These are phyloP conservation scores for Notholithocarpus densiflorus DNA, from an alignment of 306 rosid species.

Conservation along the genomic window DNA sequence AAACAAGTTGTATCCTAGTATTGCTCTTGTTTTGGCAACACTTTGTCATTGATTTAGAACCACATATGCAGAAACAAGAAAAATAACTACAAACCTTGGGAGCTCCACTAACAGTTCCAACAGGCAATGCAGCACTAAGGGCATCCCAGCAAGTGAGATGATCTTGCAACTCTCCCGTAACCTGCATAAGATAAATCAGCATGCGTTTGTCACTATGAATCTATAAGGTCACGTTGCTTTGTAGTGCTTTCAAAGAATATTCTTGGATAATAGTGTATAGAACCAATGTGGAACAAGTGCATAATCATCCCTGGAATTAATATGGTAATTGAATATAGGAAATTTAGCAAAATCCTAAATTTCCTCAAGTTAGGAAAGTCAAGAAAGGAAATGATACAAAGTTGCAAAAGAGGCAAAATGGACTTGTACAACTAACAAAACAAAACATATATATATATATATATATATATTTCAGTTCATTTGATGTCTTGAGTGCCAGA, in stretches of 20 bases:
- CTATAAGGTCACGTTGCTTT: neutral
- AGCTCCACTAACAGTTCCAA: slow-evolving; percentile 87
- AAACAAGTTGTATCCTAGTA: too few species aligned
- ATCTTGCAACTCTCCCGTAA: slow-evolving; percentile 71
- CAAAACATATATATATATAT: neutral
- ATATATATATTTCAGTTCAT: neutral
- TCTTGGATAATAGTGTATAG: neutral
- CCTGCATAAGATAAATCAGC: slow-evolving; percentile 37
- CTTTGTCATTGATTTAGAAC: neutral
- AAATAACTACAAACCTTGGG: slow-evolving; percentile 56
- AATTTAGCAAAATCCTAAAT: neutral
- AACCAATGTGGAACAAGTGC: neutral
- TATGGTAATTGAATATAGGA: neutral
- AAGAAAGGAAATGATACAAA: neutral
- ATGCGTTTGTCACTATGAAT: neutral
- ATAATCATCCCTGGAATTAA: neutral
- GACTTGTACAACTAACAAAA: neutral
- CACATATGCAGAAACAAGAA: neutral
- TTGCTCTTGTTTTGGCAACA: neutral
- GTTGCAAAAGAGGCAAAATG: neutral
- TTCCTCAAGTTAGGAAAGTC: neutral
- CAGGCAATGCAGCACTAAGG: slow-evolving; percentile 74
- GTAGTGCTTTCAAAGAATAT: neutral
- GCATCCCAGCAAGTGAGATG: slow-evolving; percentile 71
- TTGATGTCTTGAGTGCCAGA: neutral